A percentile compares a stretch with the other conserved stretches of the same genome.
These are phyloP conservation scores for Eucalyptus erythrocorys DNA, from an alignment of 345 rosid genomes.

Conservation along the genomic window DNA sequence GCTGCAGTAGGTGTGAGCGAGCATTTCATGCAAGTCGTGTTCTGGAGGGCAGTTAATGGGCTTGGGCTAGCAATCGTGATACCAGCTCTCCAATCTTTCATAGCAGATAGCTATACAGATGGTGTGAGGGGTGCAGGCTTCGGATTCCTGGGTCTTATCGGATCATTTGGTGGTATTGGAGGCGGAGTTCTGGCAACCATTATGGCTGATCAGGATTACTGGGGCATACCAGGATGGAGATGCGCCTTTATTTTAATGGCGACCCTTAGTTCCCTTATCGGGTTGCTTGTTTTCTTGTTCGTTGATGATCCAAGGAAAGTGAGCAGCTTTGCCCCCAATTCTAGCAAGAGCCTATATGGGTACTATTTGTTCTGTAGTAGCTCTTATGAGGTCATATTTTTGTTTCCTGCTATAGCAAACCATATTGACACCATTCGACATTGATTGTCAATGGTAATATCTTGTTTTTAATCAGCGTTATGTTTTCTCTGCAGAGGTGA, in stretches of 20 bases:
- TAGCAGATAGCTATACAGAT: conserved; percentile 88
- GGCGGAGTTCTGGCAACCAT: conserved; percentile 93
- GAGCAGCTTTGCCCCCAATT: neutral
- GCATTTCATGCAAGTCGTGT: conserved; percentile 58
- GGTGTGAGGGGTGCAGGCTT: conserved; percentile 87
- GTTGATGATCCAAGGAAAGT: conserved; percentile 63
- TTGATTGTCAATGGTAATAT: neutral
- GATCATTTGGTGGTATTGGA: conserved; percentile 83
- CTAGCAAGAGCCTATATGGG: conserved; percentile 15
- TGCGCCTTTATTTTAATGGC: conserved; percentile 93
- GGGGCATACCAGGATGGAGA: conserved; percentile 88
- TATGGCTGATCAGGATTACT: conserved; percentile 78
- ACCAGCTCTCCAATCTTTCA: conserved; percentile 93
- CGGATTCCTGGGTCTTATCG: conserved; percentile 72
- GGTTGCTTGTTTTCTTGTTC: conserved; percentile 65
- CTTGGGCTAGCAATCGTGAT: conserved; percentile 93
- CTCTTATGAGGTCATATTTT: neutral
- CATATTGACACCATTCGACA: neutral
- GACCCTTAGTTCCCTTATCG: conserved; percentile 54
- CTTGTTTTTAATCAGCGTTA: neutral
- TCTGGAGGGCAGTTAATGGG: conserved; percentile 97
- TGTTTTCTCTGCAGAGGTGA: conserved; percentile 30
- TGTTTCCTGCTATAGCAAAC: neutral
- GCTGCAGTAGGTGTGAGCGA: conserved; percentile 89
- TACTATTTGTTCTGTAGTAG: neutral